phyloP scores from a whole-genome alignment of 2,329 filamentous ascomycete species.

The Endoconidiophora polonica region DNA sequence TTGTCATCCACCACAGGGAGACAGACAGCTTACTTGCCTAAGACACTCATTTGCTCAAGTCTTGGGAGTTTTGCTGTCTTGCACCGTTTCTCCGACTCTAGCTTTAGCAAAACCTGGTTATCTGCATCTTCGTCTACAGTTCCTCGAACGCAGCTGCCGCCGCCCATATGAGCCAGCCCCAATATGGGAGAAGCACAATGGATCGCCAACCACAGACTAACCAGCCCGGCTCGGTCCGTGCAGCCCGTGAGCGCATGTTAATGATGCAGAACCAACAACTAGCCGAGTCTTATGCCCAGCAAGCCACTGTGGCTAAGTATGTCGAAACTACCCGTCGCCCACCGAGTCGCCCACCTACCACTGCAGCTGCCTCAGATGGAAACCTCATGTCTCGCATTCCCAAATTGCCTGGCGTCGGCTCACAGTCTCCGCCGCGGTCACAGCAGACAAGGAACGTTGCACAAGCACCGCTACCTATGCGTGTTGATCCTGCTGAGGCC shows the following conservation, averaged over 20 bases:
- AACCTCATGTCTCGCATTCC: conserved; percentile 7
- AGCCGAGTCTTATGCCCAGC: neutral
- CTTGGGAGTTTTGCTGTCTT: neutral
- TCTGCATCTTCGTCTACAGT: neutral
- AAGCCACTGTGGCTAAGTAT: conserved; percentile 1
- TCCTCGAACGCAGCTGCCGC: neutral
- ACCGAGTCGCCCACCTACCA: conserved; percentile 8
- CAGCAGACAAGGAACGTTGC: neutral
- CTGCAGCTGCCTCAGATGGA: conserved; percentile 1
- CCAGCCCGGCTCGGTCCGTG: conserved; percentile 7
- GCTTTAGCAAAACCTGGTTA: neutral
- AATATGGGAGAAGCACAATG: conserved; percentile 12
- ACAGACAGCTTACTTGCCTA: neutral
- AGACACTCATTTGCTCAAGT: conserved; percentile 2
- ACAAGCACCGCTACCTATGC: conserved; percentile 5
- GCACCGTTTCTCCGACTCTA: neutral
- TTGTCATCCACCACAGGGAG: no score
- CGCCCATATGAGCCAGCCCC: conserved; percentile 10
- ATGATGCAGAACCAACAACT: neutral
- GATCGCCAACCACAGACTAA: conserved; percentile 9
- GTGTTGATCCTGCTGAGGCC: conserved; percentile 16
- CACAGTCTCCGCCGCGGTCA: conserved; percentile 8
- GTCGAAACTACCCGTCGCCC: neutral
- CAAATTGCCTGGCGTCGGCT: conserved; percentile 12
- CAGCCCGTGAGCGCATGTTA: conserved; percentile 6